Conservation (phyloP, 192 early-diverging fungal species). For the Coemansia sp. region DNA sequence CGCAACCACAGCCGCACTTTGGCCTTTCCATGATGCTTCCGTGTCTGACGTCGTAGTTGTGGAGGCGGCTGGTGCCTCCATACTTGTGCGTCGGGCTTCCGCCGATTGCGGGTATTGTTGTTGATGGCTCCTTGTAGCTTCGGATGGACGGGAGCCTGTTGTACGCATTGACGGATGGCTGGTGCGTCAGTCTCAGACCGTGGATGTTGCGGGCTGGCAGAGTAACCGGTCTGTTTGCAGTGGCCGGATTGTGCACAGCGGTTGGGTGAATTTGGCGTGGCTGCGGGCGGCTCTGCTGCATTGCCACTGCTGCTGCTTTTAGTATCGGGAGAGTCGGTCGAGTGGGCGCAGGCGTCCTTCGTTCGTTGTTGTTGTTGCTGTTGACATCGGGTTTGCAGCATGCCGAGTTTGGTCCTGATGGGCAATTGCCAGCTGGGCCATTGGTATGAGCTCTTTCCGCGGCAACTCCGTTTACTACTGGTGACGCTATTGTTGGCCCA, state of each 20-base stretch:
- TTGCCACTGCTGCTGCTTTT: background rate
- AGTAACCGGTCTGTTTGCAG: background rate
- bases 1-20: conserved; percentile 51
- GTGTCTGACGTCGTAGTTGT: background rate
- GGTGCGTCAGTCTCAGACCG: background rate
- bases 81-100: background rate
- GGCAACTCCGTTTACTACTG: background rate
- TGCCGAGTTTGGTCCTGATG: conserved; percentile 17
- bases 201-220: conserved; percentile 4
- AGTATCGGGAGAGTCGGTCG: background rate
- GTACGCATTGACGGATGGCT: background rate
- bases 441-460: background rate
- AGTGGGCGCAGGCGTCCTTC: background rate
- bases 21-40: conserved; percentile 11
- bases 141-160: background rate
- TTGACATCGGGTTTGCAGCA: conserved; percentile 14
- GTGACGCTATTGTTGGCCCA: background rate
- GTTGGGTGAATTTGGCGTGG: background rate
- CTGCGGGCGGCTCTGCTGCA: conserved; percentile 4
- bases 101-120: background rate
- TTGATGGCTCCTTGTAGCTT: background rate
- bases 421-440: background rate
- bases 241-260: background rate
- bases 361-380: background rate
- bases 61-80: background rate